Evolutionary conservation across 164 flowering plant species (phyloP), one percentile per base, ranked within the genome.

Genomic region (Aristolochia californica): DNA sequence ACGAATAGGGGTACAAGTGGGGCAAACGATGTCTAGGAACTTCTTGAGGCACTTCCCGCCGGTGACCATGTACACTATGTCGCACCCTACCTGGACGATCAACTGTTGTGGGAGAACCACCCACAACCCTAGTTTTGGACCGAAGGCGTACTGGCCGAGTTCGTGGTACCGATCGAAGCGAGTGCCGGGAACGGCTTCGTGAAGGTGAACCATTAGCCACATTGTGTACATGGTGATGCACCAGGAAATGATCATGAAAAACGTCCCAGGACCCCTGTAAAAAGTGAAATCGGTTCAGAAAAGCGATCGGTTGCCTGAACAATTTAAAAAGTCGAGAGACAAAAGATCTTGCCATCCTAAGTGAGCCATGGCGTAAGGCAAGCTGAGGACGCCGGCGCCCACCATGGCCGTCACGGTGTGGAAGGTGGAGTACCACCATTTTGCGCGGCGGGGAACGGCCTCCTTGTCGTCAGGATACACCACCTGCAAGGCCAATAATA

Each of bases 341-440:
- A 49, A 4, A 26, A 58, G 28, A 22, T 5, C 25, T 26, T 77
- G 81, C 97, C 97, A 88, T 71, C 97, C 97, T 30, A 88, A 68
- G 68, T 82, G 83, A 53, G 94, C 85, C 94, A 88, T 85, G 72
- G 94, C 97, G 66, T 79, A 82, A 22, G 97, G 97, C 61, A 88
- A 65, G 80, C 97, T 81, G 57, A 88, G 88, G 50, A 88, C 97
- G 25, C 94, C 97, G n/a, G 97, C 97, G 40, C 94, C 97, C 48
- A 88, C 85, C 91, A 88, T 88, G 86, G 97, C 94, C 0, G 97
- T 85, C 53, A 86, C 97, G n/a, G 63, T 59, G 77, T 87, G 95
- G 59, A 90, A 90, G 14, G 95, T 74, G 1, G 97, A 78, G 70
- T 87, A 83, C 97, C 93, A 87, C 95, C 95, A 87, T 77, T 82